Percentiles rank a stretch among this genome's conserved stretches.
Conservation (phyloP, 495 filamentous ascomycete species). For the Halenospora varia region DNA sequence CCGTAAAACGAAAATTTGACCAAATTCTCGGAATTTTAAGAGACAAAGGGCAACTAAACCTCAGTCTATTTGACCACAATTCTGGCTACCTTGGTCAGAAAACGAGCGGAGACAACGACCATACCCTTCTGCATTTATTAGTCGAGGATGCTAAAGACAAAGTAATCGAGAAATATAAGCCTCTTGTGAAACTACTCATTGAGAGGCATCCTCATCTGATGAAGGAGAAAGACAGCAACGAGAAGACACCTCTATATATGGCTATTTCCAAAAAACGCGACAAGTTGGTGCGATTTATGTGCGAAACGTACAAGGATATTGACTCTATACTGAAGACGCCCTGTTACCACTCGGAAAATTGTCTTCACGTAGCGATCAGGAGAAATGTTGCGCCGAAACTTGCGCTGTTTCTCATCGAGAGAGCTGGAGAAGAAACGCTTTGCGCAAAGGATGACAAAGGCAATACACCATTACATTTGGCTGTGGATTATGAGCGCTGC, state of each 20-base stretch:
- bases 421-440: conserved; percentile 19
- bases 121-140: conserved; percentile 5
- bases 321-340: conserved; percentile 23
- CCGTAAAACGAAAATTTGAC: conserved; percentile 10
- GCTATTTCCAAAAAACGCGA: conserved; percentile 23
- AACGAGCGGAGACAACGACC: not conserved
- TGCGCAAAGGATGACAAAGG: conserved; percentile 24
- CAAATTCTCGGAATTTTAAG: conserved; percentile 5
- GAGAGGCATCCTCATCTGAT: conserved; percentile 17
- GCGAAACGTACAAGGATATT: conserved; percentile 24
- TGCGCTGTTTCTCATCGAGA: conserved; percentile 21
- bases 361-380: conserved; percentile 25
- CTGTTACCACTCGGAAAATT: conserved; percentile 20
- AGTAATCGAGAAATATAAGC: conserved; percentile 11
- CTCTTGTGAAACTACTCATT: conserved; percentile 22
- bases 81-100: conserved; percentile 9
- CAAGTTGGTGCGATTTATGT: conserved; percentile 27
- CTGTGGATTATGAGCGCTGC: conserved; percentile 27
- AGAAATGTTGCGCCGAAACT: conserved; percentile 12
- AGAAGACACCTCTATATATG: conserved; percentile 24
- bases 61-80: conserved; percentile 11
- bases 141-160: conserved; percentile 4
- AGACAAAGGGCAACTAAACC: conserved; percentile 5
- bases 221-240: conserved; percentile 15
- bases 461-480: conserved; percentile 27